Conservation (phyloP, 257 asterid genomes). For the Nemophila menziesii region DNA sequence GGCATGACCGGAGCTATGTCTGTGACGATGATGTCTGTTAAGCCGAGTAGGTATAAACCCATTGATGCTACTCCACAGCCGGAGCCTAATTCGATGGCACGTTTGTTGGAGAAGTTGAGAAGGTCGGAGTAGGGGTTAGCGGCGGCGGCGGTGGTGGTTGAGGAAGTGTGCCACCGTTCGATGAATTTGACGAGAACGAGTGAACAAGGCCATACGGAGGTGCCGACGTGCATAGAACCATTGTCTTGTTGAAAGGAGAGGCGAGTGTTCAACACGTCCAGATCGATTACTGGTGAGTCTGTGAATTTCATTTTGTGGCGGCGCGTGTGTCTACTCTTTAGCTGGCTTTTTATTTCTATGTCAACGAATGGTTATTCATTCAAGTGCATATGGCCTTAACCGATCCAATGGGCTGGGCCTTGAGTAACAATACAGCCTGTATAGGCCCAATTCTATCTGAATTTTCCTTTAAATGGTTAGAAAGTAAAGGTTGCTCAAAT, state of each 20-base stretch:
- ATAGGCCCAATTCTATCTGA: no score
- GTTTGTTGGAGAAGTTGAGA: slow-evolving; percentile 50
- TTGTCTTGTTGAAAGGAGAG: slow-evolving; percentile 89
- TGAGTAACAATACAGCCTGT: no score
- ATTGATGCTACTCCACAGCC: slow-evolving; percentile 87
- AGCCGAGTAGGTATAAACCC: slow-evolving; percentile 72
- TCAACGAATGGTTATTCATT: no score
- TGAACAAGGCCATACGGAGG: slow-evolving; percentile 97
- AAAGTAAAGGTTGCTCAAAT: no score
- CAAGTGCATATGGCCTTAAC: no score
- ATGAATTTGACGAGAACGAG: slow-evolving; percentile 77
- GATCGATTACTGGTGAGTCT: slow-evolving; percentile 74
- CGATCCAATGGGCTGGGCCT: no score
- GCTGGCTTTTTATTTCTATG: no score
- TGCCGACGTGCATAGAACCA: slow-evolving; percentile 93
- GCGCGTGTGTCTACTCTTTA: not conserved
- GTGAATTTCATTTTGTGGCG: slow-evolving; percentile 59
- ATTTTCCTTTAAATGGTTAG: no score
- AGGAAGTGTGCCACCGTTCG: slow-evolving; percentile 75
- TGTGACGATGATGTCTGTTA: slow-evolving; percentile 58
- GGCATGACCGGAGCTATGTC: slow-evolving; percentile 98
- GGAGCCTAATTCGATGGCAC: slow-evolving; percentile 78
- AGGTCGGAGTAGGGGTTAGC: slow-evolving; percentile 64
- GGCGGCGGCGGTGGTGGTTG: slow-evolving; percentile 15
- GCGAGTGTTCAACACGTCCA: slow-evolving; percentile 36